Evolutionary conservation across 768 basidiomycete genomes (phyloP).

Genomic region (Lactifluus hygrophoroides): DNA sequence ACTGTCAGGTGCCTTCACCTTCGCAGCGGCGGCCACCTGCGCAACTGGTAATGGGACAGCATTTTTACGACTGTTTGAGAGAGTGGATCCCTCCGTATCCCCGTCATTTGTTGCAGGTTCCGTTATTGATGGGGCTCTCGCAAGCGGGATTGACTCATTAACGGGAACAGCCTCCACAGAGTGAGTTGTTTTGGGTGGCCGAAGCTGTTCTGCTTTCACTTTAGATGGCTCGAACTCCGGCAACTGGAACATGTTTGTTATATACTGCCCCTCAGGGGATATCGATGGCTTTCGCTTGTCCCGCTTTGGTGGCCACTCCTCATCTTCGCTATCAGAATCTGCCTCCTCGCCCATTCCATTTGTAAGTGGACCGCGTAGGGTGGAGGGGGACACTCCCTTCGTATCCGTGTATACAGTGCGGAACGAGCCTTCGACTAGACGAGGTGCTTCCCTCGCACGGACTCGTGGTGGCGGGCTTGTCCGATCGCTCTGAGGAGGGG

Average conservation of each 20-base stretch:
- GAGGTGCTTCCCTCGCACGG: constrained; percentile 19
- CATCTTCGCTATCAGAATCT: not conserved
- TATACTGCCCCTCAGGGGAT: not conserved
- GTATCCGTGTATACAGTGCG: constrained; percentile 22
- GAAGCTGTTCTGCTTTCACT: not conserved
- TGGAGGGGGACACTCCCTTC: constrained; percentile 7
- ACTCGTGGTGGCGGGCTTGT: not conserved
- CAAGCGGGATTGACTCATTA: not conserved
- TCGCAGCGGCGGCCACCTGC: not conserved
- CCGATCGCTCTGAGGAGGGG: not conserved
- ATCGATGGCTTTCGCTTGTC: not conserved
- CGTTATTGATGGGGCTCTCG: not conserved
- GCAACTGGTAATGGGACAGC: not conserved
- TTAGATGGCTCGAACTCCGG: not conserved
- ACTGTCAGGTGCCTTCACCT: not conserved
- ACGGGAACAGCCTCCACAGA: not conserved
- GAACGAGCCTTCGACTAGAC: constrained; percentile 22
- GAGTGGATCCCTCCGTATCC: not conserved
- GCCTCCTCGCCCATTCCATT: constrained; percentile 9
- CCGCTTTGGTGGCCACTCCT: constrained; percentile 5
- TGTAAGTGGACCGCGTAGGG: not conserved
- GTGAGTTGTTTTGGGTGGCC: not conserved
- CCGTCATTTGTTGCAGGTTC: not conserved
- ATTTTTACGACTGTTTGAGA: not conserved
- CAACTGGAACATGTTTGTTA: not conserved